Evolutionary conservation across 2,329 filamentous ascomycete species (phyloP), one percentile per base, ranked within the genome.

Genomic region (Aspergillus texensis): DNA sequence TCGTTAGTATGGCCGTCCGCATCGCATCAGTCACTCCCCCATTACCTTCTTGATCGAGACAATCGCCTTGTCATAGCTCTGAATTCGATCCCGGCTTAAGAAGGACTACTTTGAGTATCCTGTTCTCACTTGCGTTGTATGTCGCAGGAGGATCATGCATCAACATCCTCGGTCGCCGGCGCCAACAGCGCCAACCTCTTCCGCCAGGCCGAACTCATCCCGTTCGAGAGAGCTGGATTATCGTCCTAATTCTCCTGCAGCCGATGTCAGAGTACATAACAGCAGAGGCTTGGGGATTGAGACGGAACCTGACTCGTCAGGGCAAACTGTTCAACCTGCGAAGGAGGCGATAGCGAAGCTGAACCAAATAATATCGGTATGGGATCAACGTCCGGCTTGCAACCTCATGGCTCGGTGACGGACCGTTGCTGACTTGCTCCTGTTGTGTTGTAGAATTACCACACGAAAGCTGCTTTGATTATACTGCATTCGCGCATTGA

Each of bases 361-460:
- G 70, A 95, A 96, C 77, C 93, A 97, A 80, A 95, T 98, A 74
- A 89, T 97, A 72, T 92, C 95, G 86, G 93, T 96, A 82, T 65
- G 80, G 72, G 65, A 50, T 50, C 45, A 34, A 26, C 16, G 26
- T 24, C 26, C 26, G 30, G 48, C 45, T 11, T 2, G 24, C 46
- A 21, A 4, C 10, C 36, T 19, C 21, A 21, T 50, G 11, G 11
- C 10, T 32, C 9, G 28, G 8, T n/a, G 28, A 32, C 21, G 28
- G 19, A n/a, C 9, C 9, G n/a, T 10, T 30, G 67, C 75, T 76
- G 69, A 74, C 68, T 72, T 39, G 14, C 62, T 53, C 6, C 34
- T 58, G 6, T 57, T 41, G 11, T 60, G 10, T 12, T 60, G 16
- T 72, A 97, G 93, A 97, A 97, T 76, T 95, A 96, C 79, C 92